Conservation (phyloP, 768 basidiomycete genomes). For the Tulasnella sp. region DNA sequence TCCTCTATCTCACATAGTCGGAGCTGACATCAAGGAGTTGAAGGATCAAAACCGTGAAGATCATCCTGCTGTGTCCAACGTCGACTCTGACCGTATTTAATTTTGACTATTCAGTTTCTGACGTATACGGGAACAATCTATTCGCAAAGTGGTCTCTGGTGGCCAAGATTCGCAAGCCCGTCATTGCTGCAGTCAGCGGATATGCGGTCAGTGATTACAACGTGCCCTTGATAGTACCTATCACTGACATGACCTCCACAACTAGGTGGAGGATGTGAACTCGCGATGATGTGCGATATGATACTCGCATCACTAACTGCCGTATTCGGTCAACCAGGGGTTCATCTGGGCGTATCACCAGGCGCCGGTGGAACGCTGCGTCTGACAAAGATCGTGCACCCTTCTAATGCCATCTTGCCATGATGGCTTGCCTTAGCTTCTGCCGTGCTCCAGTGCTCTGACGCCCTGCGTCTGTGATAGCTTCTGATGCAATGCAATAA, state of each 20-base stretch:
- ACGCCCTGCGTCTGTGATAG: too few relatives aligned
- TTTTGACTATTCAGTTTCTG: slow-evolving; percentile 28
- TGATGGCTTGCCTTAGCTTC: too few relatives aligned
- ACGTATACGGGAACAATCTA: slow-evolving; percentile 79
- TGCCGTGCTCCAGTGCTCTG: too few relatives aligned
- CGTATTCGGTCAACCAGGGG: slow-evolving; percentile 39
- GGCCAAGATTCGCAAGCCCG: slow-evolving; percentile 34
- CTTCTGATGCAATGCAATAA: too few relatives aligned
- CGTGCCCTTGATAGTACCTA: not conserved
- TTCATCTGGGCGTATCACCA: slow-evolving; percentile 38
- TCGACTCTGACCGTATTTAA: too few relatives aligned
- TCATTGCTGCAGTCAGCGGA: slow-evolving; percentile 37
- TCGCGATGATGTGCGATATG: slow-evolving; percentile 40
- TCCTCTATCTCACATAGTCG: slow-evolving; percentile 26
- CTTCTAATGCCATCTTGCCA: too few relatives aligned
- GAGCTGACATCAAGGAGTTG: slow-evolving; percentile 44
- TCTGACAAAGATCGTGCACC: slow-evolving; percentile 33
- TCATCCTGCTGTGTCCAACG: not conserved
- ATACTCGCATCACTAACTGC: slow-evolving; percentile 34
- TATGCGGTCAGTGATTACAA: slow-evolving; percentile 31
- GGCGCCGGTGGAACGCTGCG: slow-evolving; percentile 38
- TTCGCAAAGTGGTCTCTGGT: slow-evolving; percentile 57
- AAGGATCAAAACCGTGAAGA: slow-evolving; percentile 33
- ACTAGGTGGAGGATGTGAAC: slow-evolving; percentile 42
- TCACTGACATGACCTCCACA: slow-evolving; percentile 15